A percentile compares a stretch with the other conserved stretches of the same genome.
These are phyloP conservation scores for Ceratobasidium sp. DNA, from an alignment of 1,284 basidiomycete species.

Conservation along the genomic window DNA sequence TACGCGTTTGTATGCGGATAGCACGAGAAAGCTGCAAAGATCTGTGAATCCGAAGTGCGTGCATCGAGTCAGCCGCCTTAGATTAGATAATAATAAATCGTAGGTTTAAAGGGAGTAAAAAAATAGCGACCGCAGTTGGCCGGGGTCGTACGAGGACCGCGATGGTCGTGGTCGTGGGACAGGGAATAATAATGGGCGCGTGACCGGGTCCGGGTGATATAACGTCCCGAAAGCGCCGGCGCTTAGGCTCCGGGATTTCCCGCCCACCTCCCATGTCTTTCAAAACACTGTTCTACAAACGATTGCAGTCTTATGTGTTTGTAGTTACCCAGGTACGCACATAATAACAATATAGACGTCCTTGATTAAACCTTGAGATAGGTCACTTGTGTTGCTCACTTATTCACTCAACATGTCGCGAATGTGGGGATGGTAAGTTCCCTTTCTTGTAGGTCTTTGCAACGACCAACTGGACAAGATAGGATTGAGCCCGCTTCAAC, in stretches of 20 bases:
- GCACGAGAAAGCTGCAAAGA: neutral
- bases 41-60: constrained; percentile 11
- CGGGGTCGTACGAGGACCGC: neutral
- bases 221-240: constrained; percentile 14
- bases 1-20: neutral
- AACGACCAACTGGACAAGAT: constrained; percentile 4
- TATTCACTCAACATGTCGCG: constrained; percentile 48
- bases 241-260: constrained; percentile 7
- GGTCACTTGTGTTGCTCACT: constrained; percentile 44
- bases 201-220: constrained; percentile 2
- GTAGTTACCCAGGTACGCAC: constrained; percentile 33
- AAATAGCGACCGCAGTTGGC: neutral
- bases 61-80: neutral
- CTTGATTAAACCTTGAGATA: neutral
- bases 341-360: neutral
- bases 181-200: neutral
- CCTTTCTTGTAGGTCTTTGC: neutral
- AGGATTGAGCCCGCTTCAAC: neutral
- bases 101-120: neutral
- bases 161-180: constrained; percentile 33
- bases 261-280: constrained; percentile 18
- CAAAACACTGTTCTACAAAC: constrained; percentile 25
- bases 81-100: neutral
- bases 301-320: constrained; percentile 17
- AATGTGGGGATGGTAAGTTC: constrained; percentile 42